Percentiles rank a stretch among this genome's conserved stretches.
Conservation (phyloP, 306 rosid species). For the Trifolium repens region DNA sequence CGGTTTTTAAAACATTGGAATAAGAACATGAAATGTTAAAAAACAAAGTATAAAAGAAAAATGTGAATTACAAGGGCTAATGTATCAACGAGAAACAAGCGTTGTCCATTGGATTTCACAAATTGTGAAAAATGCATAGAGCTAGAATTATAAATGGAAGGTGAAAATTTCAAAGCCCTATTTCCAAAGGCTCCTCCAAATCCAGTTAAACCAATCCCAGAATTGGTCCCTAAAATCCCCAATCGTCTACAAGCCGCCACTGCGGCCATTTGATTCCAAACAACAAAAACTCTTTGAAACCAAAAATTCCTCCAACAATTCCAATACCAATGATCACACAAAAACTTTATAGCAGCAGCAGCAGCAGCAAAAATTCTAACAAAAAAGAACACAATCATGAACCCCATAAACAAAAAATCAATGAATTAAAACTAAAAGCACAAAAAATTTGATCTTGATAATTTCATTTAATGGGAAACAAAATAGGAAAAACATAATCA, state of each 20-base stretch:
- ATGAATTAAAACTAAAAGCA: neutral
- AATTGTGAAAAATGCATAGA: constrained; percentile 56
- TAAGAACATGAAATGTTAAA: neutral
- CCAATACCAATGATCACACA: constrained; percentile 14
- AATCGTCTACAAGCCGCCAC: constrained; percentile 66
- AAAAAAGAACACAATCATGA: constrained; percentile 1
- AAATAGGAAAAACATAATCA: neutral
- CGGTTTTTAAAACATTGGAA: neutral
- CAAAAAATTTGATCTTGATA: neutral
- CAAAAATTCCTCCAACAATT: constrained; percentile 25
- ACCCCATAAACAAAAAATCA: neutral
- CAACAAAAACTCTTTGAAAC: neutral
- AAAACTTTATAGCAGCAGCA: constrained; percentile 19
- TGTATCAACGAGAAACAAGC: constrained; percentile 83
- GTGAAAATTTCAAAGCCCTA: constrained; percentile 49
- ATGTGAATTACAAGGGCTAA: constrained; percentile 72
- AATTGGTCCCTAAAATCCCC: constrained; percentile 47
- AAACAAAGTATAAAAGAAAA: neutral
- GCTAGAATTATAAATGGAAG: constrained; percentile 36
- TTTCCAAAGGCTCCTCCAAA: constrained; percentile 40
- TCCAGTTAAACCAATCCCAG: constrained; percentile 48
- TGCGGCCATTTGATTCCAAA: constrained; percentile 68
- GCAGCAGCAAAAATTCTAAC: constrained; percentile 28
- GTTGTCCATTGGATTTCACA: constrained; percentile 70
- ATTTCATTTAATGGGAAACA: neutral